Base-by-base conservation (phyloP, 495 filamentous ascomycete species). In the Podospora australis region DNA sequence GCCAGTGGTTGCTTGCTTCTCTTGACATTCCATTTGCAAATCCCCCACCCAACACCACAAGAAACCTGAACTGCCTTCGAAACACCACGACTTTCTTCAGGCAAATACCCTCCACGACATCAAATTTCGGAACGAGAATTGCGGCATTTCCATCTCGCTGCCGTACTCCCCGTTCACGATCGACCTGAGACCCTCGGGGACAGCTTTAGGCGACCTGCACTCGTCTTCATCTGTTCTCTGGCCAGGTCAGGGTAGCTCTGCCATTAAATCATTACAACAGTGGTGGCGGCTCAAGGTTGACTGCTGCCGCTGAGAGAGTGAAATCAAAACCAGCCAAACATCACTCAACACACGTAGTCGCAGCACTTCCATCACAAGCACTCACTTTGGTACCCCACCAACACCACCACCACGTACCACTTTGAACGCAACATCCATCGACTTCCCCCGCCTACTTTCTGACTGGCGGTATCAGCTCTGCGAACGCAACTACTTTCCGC, bases 171-270 rank as follows among this genome's bases (percentile, higher is more conserved):
- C 4, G 41, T 43, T 17, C 14, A 21, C 30, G 30, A 24, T 32
- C 43, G 23, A 26, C 39, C 48, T 49, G 48, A 54, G 23, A 44
- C 21, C 23, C 22, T 39, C 40, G 28, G 30, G 47, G 52, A 55
- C 46, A 38, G 25, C 45, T 24, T 24, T 50, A 52, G 60, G 44
- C 62, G 62, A 62, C 64, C 64, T 67, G 64, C 64, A 65, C 64
- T 60, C 62, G 64, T 57, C 60, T 58, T 57, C 47, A 38, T 48
- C 46, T 43, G 50, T 61, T 49, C 51, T 46, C 36, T 34, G 44
- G 34, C 50, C 25, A 48, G 34, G 40, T 43, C 40, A 14, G 50
- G 48, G 34, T 38, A 57, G 55, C 55, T 61, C 46, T 43, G 43
- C 23, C 44, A 43, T 39, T 47, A n/a, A n/a, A n/a, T n/a, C n/a